These are phyloP conservation scores for Monilinia fructicola DNA, from an alignment of 2,329 filamentous ascomycete species.

Conservation along the genomic window DNA sequence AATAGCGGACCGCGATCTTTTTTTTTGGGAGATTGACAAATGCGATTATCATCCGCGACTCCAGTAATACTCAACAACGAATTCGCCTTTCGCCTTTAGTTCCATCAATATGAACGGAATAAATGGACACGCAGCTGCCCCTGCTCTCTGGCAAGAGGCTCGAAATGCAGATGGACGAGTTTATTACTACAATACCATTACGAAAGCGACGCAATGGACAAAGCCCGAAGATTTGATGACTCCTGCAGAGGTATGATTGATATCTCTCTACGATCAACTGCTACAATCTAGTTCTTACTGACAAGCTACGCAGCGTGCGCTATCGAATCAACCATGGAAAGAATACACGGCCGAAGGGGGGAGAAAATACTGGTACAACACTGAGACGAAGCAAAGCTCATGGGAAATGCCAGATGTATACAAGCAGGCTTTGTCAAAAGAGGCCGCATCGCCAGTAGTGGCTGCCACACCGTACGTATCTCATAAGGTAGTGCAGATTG, in stretches of 20 bases:
- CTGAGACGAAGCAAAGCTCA: slow-evolving; percentile 84
- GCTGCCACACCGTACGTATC: slow-evolving; percentile 48
- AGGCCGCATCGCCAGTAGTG: slow-evolving; percentile 43
- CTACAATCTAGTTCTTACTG: slow-evolving; percentile 20
- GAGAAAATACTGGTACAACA: slow-evolving; percentile 93
- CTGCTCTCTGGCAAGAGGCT: slow-evolving; percentile 74
- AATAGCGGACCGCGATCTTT: slow-evolving; percentile 20
- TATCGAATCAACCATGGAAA: slow-evolving; percentile 85
- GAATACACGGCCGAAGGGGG: slow-evolving; percentile 86
- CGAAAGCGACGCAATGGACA: slow-evolving; percentile 88
- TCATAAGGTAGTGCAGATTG: neutral
- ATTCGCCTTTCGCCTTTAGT: slow-evolving; percentile 13
- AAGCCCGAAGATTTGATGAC: slow-evolving; percentile 91
- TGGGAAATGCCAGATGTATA: slow-evolving; percentile 92
- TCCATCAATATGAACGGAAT: slow-evolving; percentile 34
- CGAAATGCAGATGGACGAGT: slow-evolving; percentile 76
- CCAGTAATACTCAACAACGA: slow-evolving; percentile 16
- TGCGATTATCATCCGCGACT: slow-evolving; percentile 14
- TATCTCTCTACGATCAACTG: slow-evolving; percentile 28
- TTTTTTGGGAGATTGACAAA: slow-evolving; percentile 18
- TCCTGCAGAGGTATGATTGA: slow-evolving; percentile 65
- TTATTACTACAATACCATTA: slow-evolving; percentile 88
- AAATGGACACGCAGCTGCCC: slow-evolving; percentile 42
- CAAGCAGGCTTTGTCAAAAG: slow-evolving; percentile 69
- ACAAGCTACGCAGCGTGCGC: slow-evolving; percentile 60